Evolutionary conservation across 129 eudicot species (phyloP).

Genomic region (Flaveria trinervia): DNA sequence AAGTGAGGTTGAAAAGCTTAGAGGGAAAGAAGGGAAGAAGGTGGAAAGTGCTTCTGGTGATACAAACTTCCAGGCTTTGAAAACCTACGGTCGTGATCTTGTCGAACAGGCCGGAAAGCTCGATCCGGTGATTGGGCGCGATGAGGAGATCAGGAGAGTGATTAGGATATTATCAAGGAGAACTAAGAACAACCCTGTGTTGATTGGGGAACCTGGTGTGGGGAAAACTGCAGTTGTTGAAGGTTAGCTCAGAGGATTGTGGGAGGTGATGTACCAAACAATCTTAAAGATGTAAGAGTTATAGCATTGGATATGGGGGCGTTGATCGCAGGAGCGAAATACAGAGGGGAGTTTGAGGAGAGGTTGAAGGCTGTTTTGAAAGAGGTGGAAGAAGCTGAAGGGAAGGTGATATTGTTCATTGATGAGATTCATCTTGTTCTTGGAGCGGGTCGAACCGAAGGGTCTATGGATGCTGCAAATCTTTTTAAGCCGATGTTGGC

Average conservation of each 20-base stretch:
- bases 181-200: constrained; percentile 90
- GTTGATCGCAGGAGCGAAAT: constrained; percentile 80
- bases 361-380: constrained; percentile 81
- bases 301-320: constrained; percentile 96
- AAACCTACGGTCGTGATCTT: constrained; percentile 90
- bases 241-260: constrained; percentile 89
- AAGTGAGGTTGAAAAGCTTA: constrained; percentile 70
- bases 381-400: constrained; percentile 95
- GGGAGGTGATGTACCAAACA: constrained; percentile 85
- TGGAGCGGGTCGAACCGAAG: constrained; percentile 89
- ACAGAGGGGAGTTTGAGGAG: constrained; percentile 91
- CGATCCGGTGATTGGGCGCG: constrained; percentile 95
- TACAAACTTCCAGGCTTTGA: constrained; percentile 75
- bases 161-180: constrained; percentile 77
- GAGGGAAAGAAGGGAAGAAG: constrained; percentile 89
- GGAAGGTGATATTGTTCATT: constrained; percentile 83
- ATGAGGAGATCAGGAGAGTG: constrained; percentile 88
- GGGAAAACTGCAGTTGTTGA: constrained; percentile 97
- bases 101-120: constrained; percentile 94
- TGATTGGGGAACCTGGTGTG: constrained; percentile 96
- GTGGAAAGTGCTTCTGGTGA: constrained; percentile 96
- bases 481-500: constrained; percentile 95
- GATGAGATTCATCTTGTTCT: constrained; percentile 90
- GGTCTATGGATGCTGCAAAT: constrained; percentile 96
- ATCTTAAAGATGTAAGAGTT: constrained; percentile 80